These are phyloP conservation scores for Agapanthus africanus DNA, from an alignment of 106 monocot species.

Conservation along the genomic window DNA sequence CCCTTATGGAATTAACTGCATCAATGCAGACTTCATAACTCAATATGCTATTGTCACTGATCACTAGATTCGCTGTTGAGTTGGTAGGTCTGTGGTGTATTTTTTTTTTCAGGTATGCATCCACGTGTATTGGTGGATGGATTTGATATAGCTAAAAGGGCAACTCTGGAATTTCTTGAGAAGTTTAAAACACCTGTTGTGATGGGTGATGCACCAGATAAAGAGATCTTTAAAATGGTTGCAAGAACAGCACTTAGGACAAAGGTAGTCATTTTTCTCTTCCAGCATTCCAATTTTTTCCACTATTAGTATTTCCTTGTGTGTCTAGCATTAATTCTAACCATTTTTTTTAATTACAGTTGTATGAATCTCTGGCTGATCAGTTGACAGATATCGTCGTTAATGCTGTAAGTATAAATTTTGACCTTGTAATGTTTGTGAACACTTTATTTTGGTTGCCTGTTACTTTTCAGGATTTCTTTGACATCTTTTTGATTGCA, in stretches of 20 bases:
- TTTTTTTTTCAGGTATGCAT: conserved; percentile 68
- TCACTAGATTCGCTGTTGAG: background rate
- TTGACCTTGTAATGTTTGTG: background rate
- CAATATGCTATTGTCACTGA: background rate
- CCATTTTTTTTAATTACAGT: conserved; percentile 33
- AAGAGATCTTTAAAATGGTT: conserved; percentile 90
- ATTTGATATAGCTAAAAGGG: conserved; percentile 90
- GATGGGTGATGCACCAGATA: conserved; percentile 79
- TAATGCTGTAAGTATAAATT: conserved; percentile 56
- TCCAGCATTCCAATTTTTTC: background rate
- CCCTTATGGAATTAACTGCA: no score
- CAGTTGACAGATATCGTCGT: conserved; percentile 93
- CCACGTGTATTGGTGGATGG: conserved; percentile 93
- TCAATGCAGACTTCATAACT: background rate
- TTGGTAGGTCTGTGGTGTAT: background rate
- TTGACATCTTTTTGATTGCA: background rate
- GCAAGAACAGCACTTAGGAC: conserved; percentile 89
- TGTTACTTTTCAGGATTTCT: no score
- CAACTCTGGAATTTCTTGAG: conserved; percentile 94
- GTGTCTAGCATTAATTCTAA: conserved; percentile 1
- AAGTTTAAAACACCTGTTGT: conserved; percentile 90
- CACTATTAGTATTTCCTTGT: background rate
- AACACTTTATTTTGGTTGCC: background rate
- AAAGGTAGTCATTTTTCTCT: conserved; percentile 42
- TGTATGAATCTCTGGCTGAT: conserved; percentile 87